A percentile compares a stretch with the other conserved stretches of the same genome.
These are phyloP conservation scores for Stephania japonica DNA, from an alignment of 164 flowering plant genomes.

Conservation along the genomic window DNA sequence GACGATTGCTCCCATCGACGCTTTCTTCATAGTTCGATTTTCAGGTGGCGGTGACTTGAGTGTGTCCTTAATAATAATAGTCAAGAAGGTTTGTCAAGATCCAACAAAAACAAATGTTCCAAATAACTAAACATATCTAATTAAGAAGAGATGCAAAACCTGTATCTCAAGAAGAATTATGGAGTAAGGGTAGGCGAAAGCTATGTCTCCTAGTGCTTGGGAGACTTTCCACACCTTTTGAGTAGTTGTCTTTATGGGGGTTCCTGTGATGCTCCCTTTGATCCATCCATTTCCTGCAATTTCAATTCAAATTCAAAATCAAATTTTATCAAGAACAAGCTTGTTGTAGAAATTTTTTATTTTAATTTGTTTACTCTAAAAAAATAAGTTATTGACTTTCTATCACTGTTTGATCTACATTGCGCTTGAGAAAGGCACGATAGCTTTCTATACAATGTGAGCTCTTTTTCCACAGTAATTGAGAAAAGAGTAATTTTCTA, in stretches of 20 bases:
- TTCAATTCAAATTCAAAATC: neutral
- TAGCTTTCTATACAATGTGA: no score
- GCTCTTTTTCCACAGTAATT: neutral
- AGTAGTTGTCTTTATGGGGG: slow-evolving; percentile 25
- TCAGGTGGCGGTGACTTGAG: slow-evolving; percentile 65
- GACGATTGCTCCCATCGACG: slow-evolving; percentile 40
- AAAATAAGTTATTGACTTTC: no score
- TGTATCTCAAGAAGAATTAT: slow-evolving; percentile 66
- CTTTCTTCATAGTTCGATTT: slow-evolving; percentile 62
- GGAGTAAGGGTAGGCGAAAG: slow-evolving; percentile 73
- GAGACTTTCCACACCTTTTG: slow-evolving; percentile 46
- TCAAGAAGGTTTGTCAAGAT: neutral
- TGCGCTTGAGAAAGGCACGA: no score
- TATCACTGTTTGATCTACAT: no score
- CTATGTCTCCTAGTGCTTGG: slow-evolving; percentile 84
- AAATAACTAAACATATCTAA: no score
- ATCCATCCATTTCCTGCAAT: slow-evolving; percentile 51
- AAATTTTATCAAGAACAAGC: neutral
- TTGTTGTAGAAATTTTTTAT: no score
- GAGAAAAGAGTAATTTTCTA: no score
- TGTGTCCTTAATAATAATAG: slow-evolving; percentile 43
- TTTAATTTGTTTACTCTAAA: no score
- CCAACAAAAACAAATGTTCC: neutral
- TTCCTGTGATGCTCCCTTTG: slow-evolving; percentile 51
- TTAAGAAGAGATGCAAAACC: slow-evolving; percentile 26